phyloP scores from a whole-genome alignment of 2,329 filamentous ascomycete species.

The Tolypocladium guangdongense region DNA sequence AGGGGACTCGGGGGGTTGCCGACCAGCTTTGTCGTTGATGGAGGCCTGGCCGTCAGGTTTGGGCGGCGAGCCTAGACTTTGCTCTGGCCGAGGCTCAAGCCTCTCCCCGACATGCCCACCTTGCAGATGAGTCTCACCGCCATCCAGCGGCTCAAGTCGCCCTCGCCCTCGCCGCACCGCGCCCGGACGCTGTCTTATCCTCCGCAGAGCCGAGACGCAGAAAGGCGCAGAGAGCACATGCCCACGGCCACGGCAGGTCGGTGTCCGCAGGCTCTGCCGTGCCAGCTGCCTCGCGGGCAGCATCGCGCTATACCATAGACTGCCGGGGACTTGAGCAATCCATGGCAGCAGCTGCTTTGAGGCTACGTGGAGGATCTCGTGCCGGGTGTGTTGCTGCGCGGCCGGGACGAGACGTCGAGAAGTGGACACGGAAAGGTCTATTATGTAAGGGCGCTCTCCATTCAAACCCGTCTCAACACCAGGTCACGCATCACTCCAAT shows the following conservation, averaged over 20 bases:
- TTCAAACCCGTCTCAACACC: not conserved
- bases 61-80: not conserved
- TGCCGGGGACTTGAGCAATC: not conserved
- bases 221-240: not conserved
- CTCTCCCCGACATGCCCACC: not conserved
- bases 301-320: not conserved
- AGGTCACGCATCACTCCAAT: not conserved
- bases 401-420: not conserved
- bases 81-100: not conserved
- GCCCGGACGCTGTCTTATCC: slow-evolving; percentile 1
- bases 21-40: not conserved
- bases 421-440: not conserved
- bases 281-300: slow-evolving; percentile 1
- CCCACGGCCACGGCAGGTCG: not conserved
- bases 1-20: not conserved
- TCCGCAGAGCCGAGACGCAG: slow-evolving; percentile 3
- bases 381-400: not conserved
- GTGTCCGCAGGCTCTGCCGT: not conserved
- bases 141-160: not conserved
- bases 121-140: not conserved
- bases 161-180: not conserved
- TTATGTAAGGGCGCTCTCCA: slow-evolving; percentile 1
- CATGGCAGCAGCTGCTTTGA: not conserved
- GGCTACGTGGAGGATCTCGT: not conserved
- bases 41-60: not conserved